These are phyloP conservation scores for Pyrenophora graminea DNA, from an alignment of 2,329 filamentous ascomycete species.

Conservation along the genomic window DNA sequence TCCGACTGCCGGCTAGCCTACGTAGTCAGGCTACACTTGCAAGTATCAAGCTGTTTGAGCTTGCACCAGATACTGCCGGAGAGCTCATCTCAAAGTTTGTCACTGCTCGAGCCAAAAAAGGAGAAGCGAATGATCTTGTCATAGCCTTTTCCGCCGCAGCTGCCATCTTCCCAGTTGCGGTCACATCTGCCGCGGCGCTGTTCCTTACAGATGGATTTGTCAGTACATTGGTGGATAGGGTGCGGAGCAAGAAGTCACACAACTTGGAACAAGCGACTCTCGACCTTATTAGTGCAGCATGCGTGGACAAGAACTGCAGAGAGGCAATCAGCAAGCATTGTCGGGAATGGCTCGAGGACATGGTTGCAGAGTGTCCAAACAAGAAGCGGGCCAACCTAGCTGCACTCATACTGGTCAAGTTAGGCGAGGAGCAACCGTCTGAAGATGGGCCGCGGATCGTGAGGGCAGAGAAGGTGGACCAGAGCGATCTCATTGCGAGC, in stretches of 20 bases:
- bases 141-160: conserved; percentile 92
- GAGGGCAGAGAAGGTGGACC: conserved; percentile 38
- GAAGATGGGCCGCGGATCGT: conserved; percentile 38
- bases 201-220: conserved; percentile 91
- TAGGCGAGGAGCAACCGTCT: conserved; percentile 48
- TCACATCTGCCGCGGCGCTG: conserved; percentile 72
- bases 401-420: conserved; percentile 60
- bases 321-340: conserved; percentile 85
- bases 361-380: conserved; percentile 73
- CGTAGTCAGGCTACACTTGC: conserved; percentile 82
- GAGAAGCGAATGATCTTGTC: conserved; percentile 85
- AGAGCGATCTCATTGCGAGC: conserved; percentile 57
- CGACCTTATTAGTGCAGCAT: conserved; percentile 89
- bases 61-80: conserved; percentile 71
- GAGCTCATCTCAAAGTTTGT: conserved; percentile 75
- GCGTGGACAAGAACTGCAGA: conserved; percentile 80
- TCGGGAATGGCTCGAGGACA: conserved; percentile 81
- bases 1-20: conserved; percentile 73
- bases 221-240: conserved; percentile 72
- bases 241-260: conserved; percentile 79
- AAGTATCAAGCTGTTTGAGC: conserved; percentile 81
- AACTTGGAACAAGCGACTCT: conserved; percentile 85
- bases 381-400: conserved; percentile 57
- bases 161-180: conserved; percentile 82
- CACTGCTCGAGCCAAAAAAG: conserved; percentile 69